Evolutionary conservation across 2,329 filamentous ascomycete genomes (phyloP), one percentile per base, ranked within the genome.

Genomic region (Ustulina deusta): DNA sequence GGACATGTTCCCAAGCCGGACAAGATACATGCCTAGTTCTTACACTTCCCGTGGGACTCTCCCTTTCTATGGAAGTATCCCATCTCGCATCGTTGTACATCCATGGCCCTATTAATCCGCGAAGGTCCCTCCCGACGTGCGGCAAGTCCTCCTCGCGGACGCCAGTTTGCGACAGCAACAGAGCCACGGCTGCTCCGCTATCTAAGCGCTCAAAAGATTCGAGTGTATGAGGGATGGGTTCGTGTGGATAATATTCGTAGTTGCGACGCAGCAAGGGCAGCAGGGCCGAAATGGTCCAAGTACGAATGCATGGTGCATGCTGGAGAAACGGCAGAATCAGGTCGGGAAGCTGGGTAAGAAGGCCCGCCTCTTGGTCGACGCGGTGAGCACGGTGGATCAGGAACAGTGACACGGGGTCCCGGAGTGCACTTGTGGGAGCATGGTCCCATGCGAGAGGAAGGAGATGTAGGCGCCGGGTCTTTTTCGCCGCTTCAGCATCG

Each of bases 81-180:
- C 90, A 89, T 61, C 90, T 86, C 22, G 80, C 84, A 58, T 89
- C 84, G 52, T 88, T 89, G 74, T 91, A 89, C 56, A 94, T 81
- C 92, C 92, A 95, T 1, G 92, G 92, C 0, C 89, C 90, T 57
- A 94, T 81, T 42, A 94, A 76, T 0, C 89, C 87, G 69, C 87
- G 87, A 63, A 94, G 75, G 75, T 94, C 91, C 64, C 91, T 86
- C 1, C 87, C 89, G 55, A 90, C 76, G 42, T 82, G 76, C 1
- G 73, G 66, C 20, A 80, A 68, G 2, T 82, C 79, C 44, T 82
- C 80, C 34, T 83, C 78, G 17, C 74, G 74, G 25, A 73, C 66
- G 29, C 83, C 83, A 1, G 87, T 89, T 61, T 86, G 85, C 7
- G 85, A 86, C 5, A 95, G 81, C 32, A 94, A 82, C 54, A 89